Evolutionary conservation across 768 basidiomycete genomes (phyloP), one percentile per base, ranked within the genome.

Genomic region (Lentinula detonsa): DNA sequence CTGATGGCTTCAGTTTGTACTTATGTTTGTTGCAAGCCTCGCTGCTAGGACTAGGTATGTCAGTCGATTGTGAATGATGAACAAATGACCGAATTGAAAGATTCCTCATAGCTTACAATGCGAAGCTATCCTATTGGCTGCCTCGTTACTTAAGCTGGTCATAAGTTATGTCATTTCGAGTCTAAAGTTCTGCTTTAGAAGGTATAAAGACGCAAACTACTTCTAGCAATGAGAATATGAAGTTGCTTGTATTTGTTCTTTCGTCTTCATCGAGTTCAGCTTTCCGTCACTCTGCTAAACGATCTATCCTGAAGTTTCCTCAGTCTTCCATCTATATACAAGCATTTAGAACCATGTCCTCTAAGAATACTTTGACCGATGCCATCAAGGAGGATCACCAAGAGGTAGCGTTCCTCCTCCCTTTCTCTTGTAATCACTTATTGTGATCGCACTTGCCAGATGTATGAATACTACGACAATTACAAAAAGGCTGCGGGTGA

Each of bases 381-480:
- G 74, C 80, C 11, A 75, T 82, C 67, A 79, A 78, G 64, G 75
- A 79, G 57, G 81, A 82, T 59, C 81, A 83, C 57, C 70, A 76
- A 56, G 81, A 81, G 75, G 81, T 80, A 49, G 49, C 63, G 55
- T 1, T 42, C 3, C 3, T 23, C 28, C 11, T 23, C 28, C 11
- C 18, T 7, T 1, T 34, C 35, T n/a, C n/a, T 18, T 5, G 6
- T 21, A 7, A 28, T 13, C 49, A n/a, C n/a, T 1, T 13, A 0
- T 18, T 18, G 5, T 45, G 3, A n/a, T 34, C 23, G 21, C 9
- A 74, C 70, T 18, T 15, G 28, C 6, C 61, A 86, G 84, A 85
- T 85, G 76, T 81, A 82, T 63, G 75, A 80, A 51, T 84, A 81
- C 63, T 80, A 84, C 62, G 75, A 81, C 54, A 69, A 81, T 54